These are phyloP conservation scores for Fusarium albidum DNA, from an alignment of 2,329 filamentous ascomycete species.

Conservation along the genomic window DNA sequence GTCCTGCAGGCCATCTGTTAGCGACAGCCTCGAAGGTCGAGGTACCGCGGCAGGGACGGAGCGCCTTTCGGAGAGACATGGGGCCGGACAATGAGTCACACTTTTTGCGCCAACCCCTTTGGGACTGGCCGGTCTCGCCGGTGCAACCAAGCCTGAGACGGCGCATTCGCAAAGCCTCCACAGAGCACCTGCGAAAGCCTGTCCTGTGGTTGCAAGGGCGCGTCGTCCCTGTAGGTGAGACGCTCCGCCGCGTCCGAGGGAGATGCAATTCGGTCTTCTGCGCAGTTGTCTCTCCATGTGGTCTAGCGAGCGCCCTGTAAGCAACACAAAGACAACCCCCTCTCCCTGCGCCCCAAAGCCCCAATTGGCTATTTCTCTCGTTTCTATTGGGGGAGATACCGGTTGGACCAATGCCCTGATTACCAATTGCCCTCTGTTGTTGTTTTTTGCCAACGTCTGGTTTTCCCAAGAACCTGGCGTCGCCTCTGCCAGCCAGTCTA, in stretches of 20 bases:
- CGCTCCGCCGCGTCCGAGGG: not conserved
- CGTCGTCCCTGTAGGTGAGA: not conserved
- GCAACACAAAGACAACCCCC: slow-evolving; percentile 22
- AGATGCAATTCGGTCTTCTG: not conserved
- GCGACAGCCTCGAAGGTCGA: slow-evolving; percentile 6
- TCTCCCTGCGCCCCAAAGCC: slow-evolving; percentile 22
- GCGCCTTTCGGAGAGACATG: slow-evolving; percentile 41
- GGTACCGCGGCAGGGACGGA: slow-evolving; percentile 25
- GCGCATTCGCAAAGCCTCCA: slow-evolving; percentile 35
- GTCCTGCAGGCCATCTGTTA: slow-evolving; percentile 11
- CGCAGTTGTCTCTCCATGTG: not conserved
- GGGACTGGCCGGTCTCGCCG: slow-evolving; percentile 39
- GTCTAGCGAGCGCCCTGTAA: slow-evolving; percentile 26
- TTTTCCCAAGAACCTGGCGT: not conserved
- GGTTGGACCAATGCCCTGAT: slow-evolving; percentile 28
- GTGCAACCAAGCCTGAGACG: slow-evolving; percentile 36
- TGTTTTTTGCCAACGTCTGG: not conserved
- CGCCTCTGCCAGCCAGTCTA: slow-evolving; percentile 28
- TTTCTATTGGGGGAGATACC: slow-evolving; percentile 23
- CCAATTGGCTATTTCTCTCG: slow-evolving; percentile 26
- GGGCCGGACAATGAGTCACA: slow-evolving; percentile 48
- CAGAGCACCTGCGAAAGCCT: slow-evolving; percentile 10
- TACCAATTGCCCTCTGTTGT: slow-evolving; percentile 32
- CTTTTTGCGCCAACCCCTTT: slow-evolving; percentile 41
- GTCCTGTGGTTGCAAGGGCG: slow-evolving; percentile 9